Base-by-base conservation (phyloP, 345 rosid species). In the Salix suchowensis region DNA sequence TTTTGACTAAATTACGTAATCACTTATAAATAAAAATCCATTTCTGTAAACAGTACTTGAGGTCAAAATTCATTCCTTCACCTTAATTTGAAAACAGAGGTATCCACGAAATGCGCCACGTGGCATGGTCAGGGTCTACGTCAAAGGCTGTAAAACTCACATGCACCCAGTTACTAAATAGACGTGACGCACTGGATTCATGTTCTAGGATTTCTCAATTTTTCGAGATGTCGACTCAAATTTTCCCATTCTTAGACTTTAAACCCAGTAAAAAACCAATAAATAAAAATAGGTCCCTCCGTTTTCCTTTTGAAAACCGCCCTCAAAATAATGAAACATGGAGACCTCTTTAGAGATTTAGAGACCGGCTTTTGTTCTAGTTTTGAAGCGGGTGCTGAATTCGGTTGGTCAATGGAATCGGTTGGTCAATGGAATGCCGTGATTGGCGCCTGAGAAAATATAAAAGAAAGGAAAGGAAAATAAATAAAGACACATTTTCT, bases 371-470 rank as follows among this genome's bases (percentile, higher is more conserved):
- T 23, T 15, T 26, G 30, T 2, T 67, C 28, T 58, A 10, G 13
- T 48, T 70, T 3, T 44, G n/a, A 15, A 24, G n/a, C 55, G 8
- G 8, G 52, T 6, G 48, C 15, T 34, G 74, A 71, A 72, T 71
- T 76, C 36, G 48, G 79, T 28, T 19, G 52, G 81, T 85, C 85
- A 70, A 81, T 9, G 65, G 36, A 2, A 55, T 0, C 34, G 69
- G 34, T 55, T 75, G 36, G 36, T 34, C 36, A 34, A 36, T 55
- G 74, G 23, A n/a, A 62, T n/a, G 79, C 89, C 93, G 96, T 86
- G 93, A 91, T 88, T 91, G 87, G 78, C 90, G 93, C 93, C 81
- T 67, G 12, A 68, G 67, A 54, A 82, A 65, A 74, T 34, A 44
- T 36, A 74, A 26, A 14, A 16, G 36, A 74, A 26, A 18, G 5